Percentiles rank a stretch among this genome's conserved stretches.
These are phyloP conservation scores for Gamarada debralockiae DNA, from an alignment of 495 filamentous ascomycete species.

Conservation along the genomic window DNA sequence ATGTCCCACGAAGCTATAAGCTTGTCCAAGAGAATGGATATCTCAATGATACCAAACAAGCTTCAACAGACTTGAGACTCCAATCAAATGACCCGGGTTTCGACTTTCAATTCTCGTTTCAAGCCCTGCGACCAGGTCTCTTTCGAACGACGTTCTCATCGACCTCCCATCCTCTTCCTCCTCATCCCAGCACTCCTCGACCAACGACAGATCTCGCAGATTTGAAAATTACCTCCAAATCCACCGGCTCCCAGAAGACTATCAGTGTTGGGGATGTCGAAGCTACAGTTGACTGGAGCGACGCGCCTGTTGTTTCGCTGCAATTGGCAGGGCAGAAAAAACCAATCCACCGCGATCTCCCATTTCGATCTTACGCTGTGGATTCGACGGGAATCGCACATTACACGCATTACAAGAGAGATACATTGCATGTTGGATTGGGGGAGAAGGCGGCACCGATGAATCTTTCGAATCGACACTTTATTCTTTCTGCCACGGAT, in stretches of 20 bases:
- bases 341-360: conserved; percentile 54
- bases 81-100: conserved; percentile 34
- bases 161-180: conserved; percentile 50
- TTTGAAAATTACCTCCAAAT: conserved; percentile 26
- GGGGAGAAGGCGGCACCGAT: conserved; percentile 70
- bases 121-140: conserved; percentile 52
- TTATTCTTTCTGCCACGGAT: conserved; percentile 62
- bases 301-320: conserved; percentile 52
- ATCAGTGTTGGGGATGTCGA: conserved; percentile 46
- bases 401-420: conserved; percentile 54
- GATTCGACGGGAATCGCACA: conserved; percentile 55
- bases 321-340: conserved; percentile 43
- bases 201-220: conserved; percentile 35
- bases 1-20: conserved; percentile 38
- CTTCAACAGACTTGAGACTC: conserved; percentile 31
- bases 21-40: conserved; percentile 20
- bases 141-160: conserved; percentile 65
- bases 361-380: conserved; percentile 56
- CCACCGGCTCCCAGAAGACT: conserved; percentile 28
- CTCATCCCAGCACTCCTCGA: conserved; percentile 51
- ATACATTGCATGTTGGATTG: conserved; percentile 59
- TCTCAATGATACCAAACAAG: conserved; percentile 7
- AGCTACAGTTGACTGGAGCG: conserved; percentile 51
- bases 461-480: conserved; percentile 63
- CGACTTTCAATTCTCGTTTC: conserved; percentile 52